A percentile compares a stretch with the other conserved stretches of the same genome.
These are phyloP conservation scores for Phytophthora rubi DNA, from an alignment of 352 stramenopile species.

Conservation along the genomic window DNA sequence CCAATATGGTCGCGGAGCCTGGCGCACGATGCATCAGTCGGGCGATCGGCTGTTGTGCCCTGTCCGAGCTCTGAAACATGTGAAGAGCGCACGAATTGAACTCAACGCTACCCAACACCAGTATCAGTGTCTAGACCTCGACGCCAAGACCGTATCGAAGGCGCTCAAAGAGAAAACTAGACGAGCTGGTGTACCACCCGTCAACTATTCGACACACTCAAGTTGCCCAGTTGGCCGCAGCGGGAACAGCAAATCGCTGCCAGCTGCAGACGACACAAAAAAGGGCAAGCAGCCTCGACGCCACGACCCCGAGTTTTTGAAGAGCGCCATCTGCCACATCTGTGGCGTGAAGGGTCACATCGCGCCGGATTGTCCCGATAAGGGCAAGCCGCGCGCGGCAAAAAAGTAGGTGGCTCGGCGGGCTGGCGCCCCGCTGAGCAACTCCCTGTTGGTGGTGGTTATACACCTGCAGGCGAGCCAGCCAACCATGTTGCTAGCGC, in stretches of 20 bases:
- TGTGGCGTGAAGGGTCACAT: not conserved
- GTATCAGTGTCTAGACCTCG: not conserved
- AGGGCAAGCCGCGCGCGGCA: not conserved
- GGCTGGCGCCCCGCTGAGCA: not conserved
- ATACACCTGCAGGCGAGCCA: not conserved
- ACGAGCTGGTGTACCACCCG: not conserved
- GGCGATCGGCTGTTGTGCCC: not conserved
- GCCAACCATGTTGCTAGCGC: not conserved
- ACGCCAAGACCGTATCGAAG: not conserved
- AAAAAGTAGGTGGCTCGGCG: not conserved
- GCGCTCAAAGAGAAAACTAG: not conserved
- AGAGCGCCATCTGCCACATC: not conserved
- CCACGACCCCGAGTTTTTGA: not conserved
- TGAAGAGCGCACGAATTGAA: not conserved
- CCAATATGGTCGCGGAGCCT: not conserved
- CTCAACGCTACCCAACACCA: not conserved
- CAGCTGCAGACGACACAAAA: too few species aligned
- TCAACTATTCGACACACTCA: conserved; percentile 6
- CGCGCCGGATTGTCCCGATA: not conserved
- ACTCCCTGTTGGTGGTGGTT: not conserved
- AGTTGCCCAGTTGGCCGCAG: too few species aligned
- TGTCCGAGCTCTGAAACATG: not conserved
- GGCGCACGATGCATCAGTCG: conserved; percentile 6
- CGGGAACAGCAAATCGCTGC: too few species aligned
- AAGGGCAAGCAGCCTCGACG: too few species aligned